These are phyloP conservation scores for Magnolia officinalis DNA, from an alignment of 164 flowering plant species.

Conservation along the genomic window DNA sequence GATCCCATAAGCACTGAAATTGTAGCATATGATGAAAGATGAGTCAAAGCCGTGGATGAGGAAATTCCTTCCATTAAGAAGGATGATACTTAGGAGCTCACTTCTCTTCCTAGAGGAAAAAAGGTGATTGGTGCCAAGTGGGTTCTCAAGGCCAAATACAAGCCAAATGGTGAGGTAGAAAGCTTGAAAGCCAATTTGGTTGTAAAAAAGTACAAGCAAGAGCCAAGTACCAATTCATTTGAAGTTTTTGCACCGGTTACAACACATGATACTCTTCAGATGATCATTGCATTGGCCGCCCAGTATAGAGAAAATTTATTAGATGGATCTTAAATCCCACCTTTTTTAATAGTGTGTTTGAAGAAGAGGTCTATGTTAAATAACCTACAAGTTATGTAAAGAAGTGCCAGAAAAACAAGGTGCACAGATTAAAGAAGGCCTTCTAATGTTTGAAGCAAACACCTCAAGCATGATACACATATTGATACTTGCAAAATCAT, in stretches of 20 bases:
- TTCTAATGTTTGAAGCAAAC: slow-evolving; percentile 1
- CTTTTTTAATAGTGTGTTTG: slow-evolving; percentile 4
- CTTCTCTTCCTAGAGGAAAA: background rate
- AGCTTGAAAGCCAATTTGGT: background rate
- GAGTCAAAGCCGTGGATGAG: background rate
- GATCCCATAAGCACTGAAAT: background rate
- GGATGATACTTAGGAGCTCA: background rate
- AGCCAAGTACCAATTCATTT: background rate
- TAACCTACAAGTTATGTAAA: slow-evolving; percentile 1
- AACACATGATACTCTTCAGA: slow-evolving; percentile 1
- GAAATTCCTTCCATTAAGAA: slow-evolving; percentile 7
- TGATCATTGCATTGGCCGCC: background rate
- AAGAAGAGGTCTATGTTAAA: slow-evolving; percentile 1
- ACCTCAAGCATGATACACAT: background rate
- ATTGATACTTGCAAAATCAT: background rate
- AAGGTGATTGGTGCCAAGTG: slow-evolving; percentile 2
- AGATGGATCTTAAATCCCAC: slow-evolving; percentile 3
- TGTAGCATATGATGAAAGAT: background rate
- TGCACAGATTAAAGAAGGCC: background rate
- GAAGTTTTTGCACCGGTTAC: slow-evolving; percentile 1
- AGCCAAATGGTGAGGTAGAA: background rate
- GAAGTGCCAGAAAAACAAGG: background rate
- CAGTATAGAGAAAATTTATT: background rate
- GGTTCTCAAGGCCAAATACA: background rate
- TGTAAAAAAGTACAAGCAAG: slow-evolving; percentile 5